Base-by-base conservation (phyloP, 73 alveolate genomes). In the Paramecium octaurelia region DNA sequence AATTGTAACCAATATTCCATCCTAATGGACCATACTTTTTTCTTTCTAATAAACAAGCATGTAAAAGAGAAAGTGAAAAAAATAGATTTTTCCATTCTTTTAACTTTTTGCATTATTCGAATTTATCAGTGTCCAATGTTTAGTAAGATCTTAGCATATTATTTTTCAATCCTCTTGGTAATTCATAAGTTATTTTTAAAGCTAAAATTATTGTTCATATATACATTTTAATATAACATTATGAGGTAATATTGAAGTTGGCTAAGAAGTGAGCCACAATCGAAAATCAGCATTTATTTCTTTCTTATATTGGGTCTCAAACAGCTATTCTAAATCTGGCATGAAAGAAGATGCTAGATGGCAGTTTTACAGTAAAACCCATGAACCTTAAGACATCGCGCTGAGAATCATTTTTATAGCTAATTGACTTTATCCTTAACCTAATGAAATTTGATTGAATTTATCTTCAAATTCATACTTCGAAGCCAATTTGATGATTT, bases 1-100 rank as follows among this genome's bases (percentile, higher is more conserved):
- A 98, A 92, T 96, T 97, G 76, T 98, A 98, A 80, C 97, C 95
- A 14, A 95, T 95, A 95, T 96, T 96, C 98, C 99, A 98, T 0
- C 99, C 99, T 23, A 98, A 92, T 18, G 99, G 98, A 0, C 99
- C 99, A 94, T 87, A 98, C 92, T 95, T 97, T 76, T 96, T 94
- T 89, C 99, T 97, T 94, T 97, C 99, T 58, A 93, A 94, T 2
- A 97, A 98, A 16, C 95, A 93, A 6, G 99, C 97, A 93, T 98
- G 99, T 96, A 97, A 98, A 97, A 97, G 97, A 92, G 98, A 94
- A 20, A 98, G 95, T n/a, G 99, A 99, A 68, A 97, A 97, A 58
- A 98, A 94, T 42, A 98, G 92, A 92, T 97, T 98, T 35, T 97
- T 93, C 98, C 98, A 98, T 95, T 97, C 99, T 92, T 94, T 94